These are phyloP conservation scores for Coniosporium tulheliwenetii DNA, from an alignment of 2,329 filamentous ascomycete genomes.

Conservation along the genomic window DNA sequence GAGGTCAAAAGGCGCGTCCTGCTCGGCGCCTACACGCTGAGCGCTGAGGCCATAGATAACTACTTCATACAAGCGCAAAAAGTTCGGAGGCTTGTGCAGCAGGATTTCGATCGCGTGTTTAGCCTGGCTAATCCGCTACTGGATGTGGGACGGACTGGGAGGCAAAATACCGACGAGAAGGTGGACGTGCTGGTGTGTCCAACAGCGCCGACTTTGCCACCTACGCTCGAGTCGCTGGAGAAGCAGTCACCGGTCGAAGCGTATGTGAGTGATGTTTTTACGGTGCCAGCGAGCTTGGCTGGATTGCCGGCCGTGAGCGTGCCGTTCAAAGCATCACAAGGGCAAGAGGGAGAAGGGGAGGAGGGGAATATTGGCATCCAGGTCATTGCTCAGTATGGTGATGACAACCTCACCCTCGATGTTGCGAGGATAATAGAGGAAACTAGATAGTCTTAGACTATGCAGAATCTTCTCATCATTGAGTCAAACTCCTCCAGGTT, in stretches of 20 bases:
- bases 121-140: slow-evolving; percentile 51
- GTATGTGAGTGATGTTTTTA: slow-evolving; percentile 92
- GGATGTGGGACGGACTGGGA: slow-evolving; percentile 8
- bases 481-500: too few relatives aligned
- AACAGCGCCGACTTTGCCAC: slow-evolving; percentile 66
- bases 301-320: slow-evolving; percentile 81
- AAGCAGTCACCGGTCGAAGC: slow-evolving; percentile 46
- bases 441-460: too few relatives aligned
- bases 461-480: too few relatives aligned
- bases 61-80: slow-evolving; percentile 93
- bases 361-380: slow-evolving; percentile 45
- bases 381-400: slow-evolving; percentile 67
- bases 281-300: slow-evolving; percentile 83
- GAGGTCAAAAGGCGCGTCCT: slow-evolving; percentile 82
- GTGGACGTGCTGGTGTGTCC: slow-evolving; percentile 83
- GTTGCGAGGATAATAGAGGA: slow-evolving; percentile 35
- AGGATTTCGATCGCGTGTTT: slow-evolving; percentile 76
- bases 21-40: slow-evolving; percentile 78
- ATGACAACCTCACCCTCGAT: slow-evolving; percentile 48
- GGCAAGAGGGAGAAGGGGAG: slow-evolving; percentile 13
- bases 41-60: slow-evolving; percentile 82
- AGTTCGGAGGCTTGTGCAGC: slow-evolving; percentile 66
- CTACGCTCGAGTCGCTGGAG: slow-evolving; percentile 43
- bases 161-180: slow-evolving; percentile 33
- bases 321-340: slow-evolving; percentile 37